These are phyloP conservation scores for Penicillium sp. DNA, from an alignment of 2,329 filamentous ascomycete genomes.

Conservation along the genomic window DNA sequence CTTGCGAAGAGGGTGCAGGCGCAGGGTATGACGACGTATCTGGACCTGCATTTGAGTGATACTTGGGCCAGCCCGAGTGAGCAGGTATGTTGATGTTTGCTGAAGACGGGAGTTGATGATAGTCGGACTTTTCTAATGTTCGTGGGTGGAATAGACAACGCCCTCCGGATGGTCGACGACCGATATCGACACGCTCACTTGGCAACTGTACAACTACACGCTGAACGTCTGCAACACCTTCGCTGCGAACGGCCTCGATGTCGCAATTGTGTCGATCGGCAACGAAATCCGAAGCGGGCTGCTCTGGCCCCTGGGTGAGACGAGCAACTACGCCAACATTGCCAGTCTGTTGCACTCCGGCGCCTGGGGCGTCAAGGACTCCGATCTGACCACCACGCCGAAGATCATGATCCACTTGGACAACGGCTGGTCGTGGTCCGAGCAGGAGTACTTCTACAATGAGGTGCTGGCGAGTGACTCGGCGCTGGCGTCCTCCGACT, in stretches of 20 bases:
- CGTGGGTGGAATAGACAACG: no score
- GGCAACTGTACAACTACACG: constrained; percentile 68
- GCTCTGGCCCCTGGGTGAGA: constrained; percentile 63
- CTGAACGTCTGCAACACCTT: constrained; percentile 61
- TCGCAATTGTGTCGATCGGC: constrained; percentile 66
- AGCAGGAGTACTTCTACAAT: constrained; percentile 65
- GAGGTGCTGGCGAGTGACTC: constrained; percentile 53
- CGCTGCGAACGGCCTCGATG: constrained; percentile 52
- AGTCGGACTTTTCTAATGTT: no score
- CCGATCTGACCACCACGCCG: constrained; percentile 54
- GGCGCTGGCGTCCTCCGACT: constrained; percentile 52
- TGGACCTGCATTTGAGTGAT: constrained; percentile 66
- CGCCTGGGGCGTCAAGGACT: constrained; percentile 63
- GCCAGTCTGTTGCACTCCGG: constrained; percentile 64
- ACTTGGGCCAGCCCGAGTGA: constrained; percentile 68
- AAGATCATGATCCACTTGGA: constrained; percentile 73
- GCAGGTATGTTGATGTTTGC: constrained; percentile 55
- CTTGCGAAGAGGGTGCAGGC: constrained; percentile 64
- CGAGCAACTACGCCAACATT: constrained; percentile 57
- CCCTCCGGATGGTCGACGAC: constrained; percentile 62
- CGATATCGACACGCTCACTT: constrained; percentile 57
- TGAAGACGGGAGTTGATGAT: no score
- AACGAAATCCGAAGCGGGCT: constrained; percentile 70
- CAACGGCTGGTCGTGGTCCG: constrained; percentile 69
- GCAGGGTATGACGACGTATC: constrained; percentile 59